A percentile compares a stretch with the other conserved stretches of the same genome.
Conservation (phyloP, 495 filamentous ascomycete genomes). For the Cercophora newfieldiana region DNA sequence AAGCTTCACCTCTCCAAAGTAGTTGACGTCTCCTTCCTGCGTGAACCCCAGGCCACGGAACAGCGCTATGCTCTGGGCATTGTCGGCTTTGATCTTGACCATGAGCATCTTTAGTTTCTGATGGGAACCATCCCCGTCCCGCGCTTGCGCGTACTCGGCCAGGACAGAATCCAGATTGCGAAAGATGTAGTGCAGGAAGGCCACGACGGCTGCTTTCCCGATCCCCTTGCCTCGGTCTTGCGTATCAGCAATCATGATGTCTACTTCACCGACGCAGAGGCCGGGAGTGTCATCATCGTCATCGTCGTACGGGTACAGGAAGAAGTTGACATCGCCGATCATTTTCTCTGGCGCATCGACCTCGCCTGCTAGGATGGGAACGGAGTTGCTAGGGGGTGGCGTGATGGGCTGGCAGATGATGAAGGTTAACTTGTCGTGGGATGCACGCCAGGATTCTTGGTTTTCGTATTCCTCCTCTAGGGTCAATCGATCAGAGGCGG, state of each 20-base stretch:
- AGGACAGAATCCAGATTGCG: constrained; percentile 52
- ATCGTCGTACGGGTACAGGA: constrained; percentile 57
- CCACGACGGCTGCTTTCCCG: constrained; percentile 63
- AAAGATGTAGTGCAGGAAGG: constrained; percentile 67
- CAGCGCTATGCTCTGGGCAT: constrained; percentile 42
- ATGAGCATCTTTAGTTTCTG: constrained; percentile 40
- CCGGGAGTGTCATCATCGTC: constrained; percentile 29
- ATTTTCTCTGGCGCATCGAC: constrained; percentile 60
- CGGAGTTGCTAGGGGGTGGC: background rate
- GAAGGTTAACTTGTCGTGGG: constrained; percentile 74
- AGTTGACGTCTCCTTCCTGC: constrained; percentile 47
- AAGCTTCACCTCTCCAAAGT: constrained; percentile 52
- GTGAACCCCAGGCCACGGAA: constrained; percentile 49
- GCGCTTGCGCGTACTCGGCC: constrained; percentile 51
- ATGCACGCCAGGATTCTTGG: constrained; percentile 77
- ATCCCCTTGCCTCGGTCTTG: constrained; percentile 60
- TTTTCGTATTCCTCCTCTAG: constrained; percentile 81
- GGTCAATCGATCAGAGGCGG: constrained; percentile 78
- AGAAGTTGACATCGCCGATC: constrained; percentile 87
- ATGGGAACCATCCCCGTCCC: constrained; percentile 16
- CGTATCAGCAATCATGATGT: constrained; percentile 80
- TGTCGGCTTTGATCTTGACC: constrained; percentile 48
- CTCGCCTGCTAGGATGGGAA: constrained; percentile 31
- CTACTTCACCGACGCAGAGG: constrained; percentile 65
- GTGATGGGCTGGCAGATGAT: constrained; percentile 57